phyloP scores from a whole-genome alignment of 257 asterid genomes.

The Solanum arcanum region DNA sequence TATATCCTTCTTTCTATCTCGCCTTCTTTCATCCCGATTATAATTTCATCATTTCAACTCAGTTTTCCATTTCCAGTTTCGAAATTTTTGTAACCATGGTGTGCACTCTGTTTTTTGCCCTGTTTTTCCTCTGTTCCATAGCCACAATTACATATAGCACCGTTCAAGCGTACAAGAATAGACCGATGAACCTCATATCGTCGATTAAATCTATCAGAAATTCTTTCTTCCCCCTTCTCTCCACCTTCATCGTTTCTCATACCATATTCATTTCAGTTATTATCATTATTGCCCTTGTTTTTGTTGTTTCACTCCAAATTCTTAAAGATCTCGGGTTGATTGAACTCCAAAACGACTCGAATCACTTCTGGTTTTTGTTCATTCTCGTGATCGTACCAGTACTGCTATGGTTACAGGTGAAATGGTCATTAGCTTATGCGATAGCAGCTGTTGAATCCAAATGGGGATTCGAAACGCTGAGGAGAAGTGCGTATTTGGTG shows the following conservation, averaged over 20 bases:
- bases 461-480: neutral
- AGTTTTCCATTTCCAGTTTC: neutral
- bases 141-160: neutral
- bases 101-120: neutral
- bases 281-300: neutral
- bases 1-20: neutral
- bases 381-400: neutral
- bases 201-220: neutral
- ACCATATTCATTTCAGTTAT: neutral
- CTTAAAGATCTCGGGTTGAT: neutral
- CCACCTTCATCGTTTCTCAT: neutral
- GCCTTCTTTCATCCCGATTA: neutral
- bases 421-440: slow-evolving; percentile 3
- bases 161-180: neutral
- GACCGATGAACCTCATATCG: neutral
- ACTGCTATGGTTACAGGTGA: neutral
- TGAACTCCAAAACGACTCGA: neutral
- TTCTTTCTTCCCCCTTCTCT: neutral
- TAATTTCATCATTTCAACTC: neutral
- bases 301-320: neutral
- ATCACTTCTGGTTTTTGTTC: neutral
- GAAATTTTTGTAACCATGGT: neutral
- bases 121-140: neutral
- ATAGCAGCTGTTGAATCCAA: neutral
- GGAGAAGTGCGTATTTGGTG: slow-evolving; percentile 3